Base-by-base conservation (phyloP, 1,284 basidiomycete genomes). In the Ceraceosorus guamensis region DNA sequence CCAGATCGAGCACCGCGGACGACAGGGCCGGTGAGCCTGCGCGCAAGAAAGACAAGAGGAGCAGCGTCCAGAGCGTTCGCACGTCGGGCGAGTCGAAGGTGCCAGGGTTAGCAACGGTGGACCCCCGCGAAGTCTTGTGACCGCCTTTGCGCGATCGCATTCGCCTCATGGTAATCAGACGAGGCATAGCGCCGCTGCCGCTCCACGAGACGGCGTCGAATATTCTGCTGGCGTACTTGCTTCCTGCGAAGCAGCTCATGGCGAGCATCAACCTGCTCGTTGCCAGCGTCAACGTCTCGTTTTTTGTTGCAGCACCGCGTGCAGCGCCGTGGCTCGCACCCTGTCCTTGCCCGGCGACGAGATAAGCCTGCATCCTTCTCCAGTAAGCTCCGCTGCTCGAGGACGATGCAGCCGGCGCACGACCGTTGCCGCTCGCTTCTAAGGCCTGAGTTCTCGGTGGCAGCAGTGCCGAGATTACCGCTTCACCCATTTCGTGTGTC, bases 201-300 rank as follows among this genome's bases (percentile, higher is more conserved):
- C 57, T 62, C 71, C 71, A 73, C 48, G 67, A 64, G 56, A 73
- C 65, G 4, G 62, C 62, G 53, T 72, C 70, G 44, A 71, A 72
- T 10, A 71, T 61, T 30, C 53, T 55, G 32, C 32, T 18, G 2
- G 71, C 61, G 30, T 59, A 56, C 24, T 63, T 61, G 13, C 70
- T 70, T 6, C 67, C 61, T 34, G 62, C 65, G 48, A 68, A 73
- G 8, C 53, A 57, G 31, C 61, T 50, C 33, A 70, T 59, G 37
- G 66, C 66, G 16, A 63, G 61, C 14, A 72, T 57, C 39, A 73
- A 54, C 4, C 62, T 50, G 6, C 71, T 62, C 4, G 62, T 61
- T 6, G 63, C 59, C 13, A 71, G 55, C 8, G 60, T 61, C 11
- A 61, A 52, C 4, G 63, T 57, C 33, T 70, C 66, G 0, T 32